Evolutionary conservation across 176 grass and related monocot species (phyloP), one percentile per base, ranked within the genome.

Genomic region (Thinopyrum elongatum): DNA sequence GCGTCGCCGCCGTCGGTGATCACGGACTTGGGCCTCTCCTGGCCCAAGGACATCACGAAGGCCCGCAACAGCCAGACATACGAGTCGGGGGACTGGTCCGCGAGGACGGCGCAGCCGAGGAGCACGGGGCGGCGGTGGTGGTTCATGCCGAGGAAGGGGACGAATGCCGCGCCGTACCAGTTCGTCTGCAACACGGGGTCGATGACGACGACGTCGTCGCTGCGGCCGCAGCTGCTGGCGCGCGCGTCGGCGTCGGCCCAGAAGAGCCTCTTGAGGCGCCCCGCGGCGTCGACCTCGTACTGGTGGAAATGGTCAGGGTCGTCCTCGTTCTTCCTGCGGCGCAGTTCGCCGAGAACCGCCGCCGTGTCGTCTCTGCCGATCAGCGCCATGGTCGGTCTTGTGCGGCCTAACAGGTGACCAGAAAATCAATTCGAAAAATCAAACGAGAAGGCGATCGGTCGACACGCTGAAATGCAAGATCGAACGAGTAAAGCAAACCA

Each of bases 1-100:
- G 64, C 84, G 33, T 70, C 75, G 75, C 65, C 17, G 76, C 25
- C 51, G 84, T 79, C 84, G 19, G 84, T 86, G 65, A 86, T 79
- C 76, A 86, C 65, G 3, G 76, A 79, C 76, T 4, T 42, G 65
- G 65, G 76, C 46, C n/a, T 6, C n/a, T 16, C 12, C 70, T 73
- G 36, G 38, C 11, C 0, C 22, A n/a, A 13, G 70, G 70, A 73
- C 10, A 3, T 38, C 72, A 28, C 27, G 72, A 29, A 75, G 42
- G 72, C 42, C 41, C 42, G 41, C 72, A 75, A 16, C 14, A 77
- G 17, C 75, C 47, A 58, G 49, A 35, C 16, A 19, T 7, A 35
- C 3, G 49, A 58, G 29, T 77, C 19, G 29, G 19, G 29, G 19
- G 75, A 77, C 49, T n/a, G 28, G 17, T 77, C 49, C 19, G 49